These are phyloP conservation scores for Sporothrix globosa DNA, from an alignment of 2,329 filamentous ascomycete species.

Conservation along the genomic window DNA sequence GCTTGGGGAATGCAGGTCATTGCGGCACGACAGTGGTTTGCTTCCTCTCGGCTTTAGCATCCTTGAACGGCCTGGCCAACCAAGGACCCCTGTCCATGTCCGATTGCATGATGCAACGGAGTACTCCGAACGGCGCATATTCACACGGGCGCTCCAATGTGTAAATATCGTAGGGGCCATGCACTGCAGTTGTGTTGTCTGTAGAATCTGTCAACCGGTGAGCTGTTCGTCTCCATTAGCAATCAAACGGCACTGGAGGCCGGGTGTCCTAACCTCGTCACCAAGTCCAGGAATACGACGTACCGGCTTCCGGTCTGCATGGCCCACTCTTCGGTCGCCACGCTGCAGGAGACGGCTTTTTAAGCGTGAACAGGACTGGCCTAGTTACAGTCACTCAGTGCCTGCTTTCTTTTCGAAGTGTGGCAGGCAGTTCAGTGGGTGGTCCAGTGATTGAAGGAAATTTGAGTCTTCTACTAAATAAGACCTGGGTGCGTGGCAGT, in stretches of 20 bases:
- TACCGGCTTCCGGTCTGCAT: constrained; percentile 17
- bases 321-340: not conserved
- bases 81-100: too few species aligned
- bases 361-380: constrained; percentile 23
- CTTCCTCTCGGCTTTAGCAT: constrained; percentile 15
- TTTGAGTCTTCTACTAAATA: too few species aligned
- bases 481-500: too few species aligned
- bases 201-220: constrained; percentile 11
- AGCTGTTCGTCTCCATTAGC: not conserved
- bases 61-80: not conserved
- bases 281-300: constrained; percentile 11
- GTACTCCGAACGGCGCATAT: not conserved
- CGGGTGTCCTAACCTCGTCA: not conserved
- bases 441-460: not conserved
- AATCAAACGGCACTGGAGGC: not conserved
- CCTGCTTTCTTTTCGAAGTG: not conserved
- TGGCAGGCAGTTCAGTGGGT: not conserved
- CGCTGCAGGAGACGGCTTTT: not conserved
- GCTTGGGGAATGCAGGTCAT: not conserved
- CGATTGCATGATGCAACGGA: not conserved
- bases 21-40: not conserved
- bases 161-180: not conserved
- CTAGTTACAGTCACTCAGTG: not conserved
- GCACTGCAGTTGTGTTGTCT: not conserved
- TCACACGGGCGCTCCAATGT: not conserved